Conservation (phyloP, 345 rosid genomes). For the Moringa oleifera region DNA sequence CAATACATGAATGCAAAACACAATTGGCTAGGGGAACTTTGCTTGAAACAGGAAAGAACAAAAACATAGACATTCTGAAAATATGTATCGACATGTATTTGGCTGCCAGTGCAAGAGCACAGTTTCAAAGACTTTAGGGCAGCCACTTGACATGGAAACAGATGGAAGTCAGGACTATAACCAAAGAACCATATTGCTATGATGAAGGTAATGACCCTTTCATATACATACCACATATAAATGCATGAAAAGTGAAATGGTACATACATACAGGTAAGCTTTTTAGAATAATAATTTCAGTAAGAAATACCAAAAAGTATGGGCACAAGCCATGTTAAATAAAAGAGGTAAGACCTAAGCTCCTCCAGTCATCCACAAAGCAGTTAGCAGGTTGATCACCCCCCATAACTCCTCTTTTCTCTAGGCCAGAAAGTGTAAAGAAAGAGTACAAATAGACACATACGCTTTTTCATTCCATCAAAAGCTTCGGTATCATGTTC, state of each 20-base stretch:
- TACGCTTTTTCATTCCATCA: not conserved
- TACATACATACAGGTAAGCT: too few relatives aligned
- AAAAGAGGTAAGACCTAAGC: not conserved
- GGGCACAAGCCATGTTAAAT: not conserved
- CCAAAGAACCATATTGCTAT: too few relatives aligned
- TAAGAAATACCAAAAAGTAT: too few relatives aligned
- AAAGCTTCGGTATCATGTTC: constrained; percentile 1
- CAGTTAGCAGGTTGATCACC: not conserved
- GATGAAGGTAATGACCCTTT: too few relatives aligned
- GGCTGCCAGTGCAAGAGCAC: not conserved
- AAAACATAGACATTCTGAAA: not conserved
- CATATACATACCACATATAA: too few relatives aligned
- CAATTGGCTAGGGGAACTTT: constrained; percentile 1
- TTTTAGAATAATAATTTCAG: too few relatives aligned
- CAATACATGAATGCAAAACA: constrained; percentile 12
- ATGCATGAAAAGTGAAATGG: too few relatives aligned
- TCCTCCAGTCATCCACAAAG: not conserved
- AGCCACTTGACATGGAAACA: too few relatives aligned
- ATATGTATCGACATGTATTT: too few relatives aligned
- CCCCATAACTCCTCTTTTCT: not conserved
- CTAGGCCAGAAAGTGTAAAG: not conserved
- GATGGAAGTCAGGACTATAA: too few relatives aligned
- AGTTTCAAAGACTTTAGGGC: too few relatives aligned
- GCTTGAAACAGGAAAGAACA: not conserved
- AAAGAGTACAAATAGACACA: not conserved